Percentiles rank a stretch among this genome's conserved stretches.
Evolutionary conservation across 2,329 filamentous ascomycete genomes (phyloP).

Genomic region (Daldinia sp.): DNA sequence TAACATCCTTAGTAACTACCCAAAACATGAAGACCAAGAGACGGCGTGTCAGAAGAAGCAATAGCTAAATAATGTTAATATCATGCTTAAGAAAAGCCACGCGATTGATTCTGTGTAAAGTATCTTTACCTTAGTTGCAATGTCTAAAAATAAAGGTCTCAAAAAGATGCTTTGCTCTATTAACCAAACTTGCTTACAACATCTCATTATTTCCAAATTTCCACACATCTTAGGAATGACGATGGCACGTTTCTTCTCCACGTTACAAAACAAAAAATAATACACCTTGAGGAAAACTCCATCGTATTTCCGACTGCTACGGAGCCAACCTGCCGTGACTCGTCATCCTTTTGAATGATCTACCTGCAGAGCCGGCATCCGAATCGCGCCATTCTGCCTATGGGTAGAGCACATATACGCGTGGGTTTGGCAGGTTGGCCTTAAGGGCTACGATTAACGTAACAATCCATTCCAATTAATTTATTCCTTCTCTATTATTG

Average conservation of each 20-base stretch:
- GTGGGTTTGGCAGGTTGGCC: slow-evolving; percentile 15
- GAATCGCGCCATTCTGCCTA: slow-evolving; percentile 33
- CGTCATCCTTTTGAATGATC: slow-evolving; percentile 43
- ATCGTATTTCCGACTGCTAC: slow-evolving; percentile 33
- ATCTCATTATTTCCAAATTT: not conserved
- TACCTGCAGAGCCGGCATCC: slow-evolving; percentile 28
- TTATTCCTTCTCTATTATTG: slow-evolving; percentile 27
- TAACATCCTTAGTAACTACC: not conserved
- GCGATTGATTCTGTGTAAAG: not conserved
- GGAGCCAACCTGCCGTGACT: slow-evolving; percentile 41
- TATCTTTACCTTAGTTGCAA: not conserved
- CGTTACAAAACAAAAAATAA: slow-evolving; percentile 17
- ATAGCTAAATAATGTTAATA: not conserved
- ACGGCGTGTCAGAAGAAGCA: slow-evolving; percentile 4
- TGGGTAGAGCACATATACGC: slow-evolving; percentile 26
- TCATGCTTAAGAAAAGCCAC: not conserved
- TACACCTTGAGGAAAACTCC: slow-evolving; percentile 26
- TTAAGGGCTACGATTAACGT: slow-evolving; percentile 40
- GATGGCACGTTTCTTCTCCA: slow-evolving; percentile 36
- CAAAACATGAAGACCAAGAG: not conserved
- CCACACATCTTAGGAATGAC: not conserved
- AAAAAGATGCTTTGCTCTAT: not conserved
- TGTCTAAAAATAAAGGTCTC: not conserved
- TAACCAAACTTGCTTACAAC: not conserved
- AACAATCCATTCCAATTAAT: slow-evolving; percentile 52